These are phyloP conservation scores for Taphrina confusa DNA, from an alignment of 1,139 yeast species.

Conservation along the genomic window DNA sequence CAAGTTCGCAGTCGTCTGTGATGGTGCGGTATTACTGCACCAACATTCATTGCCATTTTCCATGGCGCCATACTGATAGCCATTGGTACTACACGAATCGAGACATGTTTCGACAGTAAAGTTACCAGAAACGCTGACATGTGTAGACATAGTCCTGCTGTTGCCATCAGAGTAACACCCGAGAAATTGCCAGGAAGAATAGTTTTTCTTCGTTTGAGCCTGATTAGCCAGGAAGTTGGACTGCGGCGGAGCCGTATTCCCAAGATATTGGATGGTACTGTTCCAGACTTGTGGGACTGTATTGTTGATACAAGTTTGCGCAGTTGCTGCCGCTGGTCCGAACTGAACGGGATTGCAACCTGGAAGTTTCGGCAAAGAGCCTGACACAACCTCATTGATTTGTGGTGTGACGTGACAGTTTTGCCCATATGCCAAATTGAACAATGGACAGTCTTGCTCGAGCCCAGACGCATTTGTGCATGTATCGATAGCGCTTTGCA, in stretches of 20 bases:
- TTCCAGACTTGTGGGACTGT: conserved; percentile 25
- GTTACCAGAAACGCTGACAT: conserved; percentile 15
- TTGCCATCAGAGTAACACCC: conserved; percentile 32
- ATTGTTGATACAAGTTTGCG: conserved; percentile 12
- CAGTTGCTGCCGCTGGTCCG: conserved; percentile 21
- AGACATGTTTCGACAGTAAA: conserved; percentile 30
- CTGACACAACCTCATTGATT: conserved; percentile 29
- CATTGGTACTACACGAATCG: conserved; percentile 21
- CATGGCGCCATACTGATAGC: conserved; percentile 32
- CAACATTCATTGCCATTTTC: conserved; percentile 36
- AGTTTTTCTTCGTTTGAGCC: conserved; percentile 6
- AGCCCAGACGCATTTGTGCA: conserved; percentile 35
- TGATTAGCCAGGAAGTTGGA: conserved; percentile 24
- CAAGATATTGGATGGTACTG: conserved; percentile 17
- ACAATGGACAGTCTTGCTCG: conserved; percentile 34
- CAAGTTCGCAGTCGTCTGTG: neutral
- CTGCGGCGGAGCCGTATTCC: conserved; percentile 21
- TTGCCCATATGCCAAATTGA: conserved; percentile 22
- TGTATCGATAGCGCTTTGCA: conserved; percentile 35
- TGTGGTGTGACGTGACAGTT: conserved; percentile 27
- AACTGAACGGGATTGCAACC: conserved; percentile 33
- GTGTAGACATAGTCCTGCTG: conserved; percentile 5
- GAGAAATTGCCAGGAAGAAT: conserved; percentile 21
- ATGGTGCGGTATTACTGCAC: conserved; percentile 22
- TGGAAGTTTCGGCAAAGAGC: conserved; percentile 27